These are phyloP conservation scores for Bryum argenteum DNA, from an alignment of 225 moss, liverwort and hornwort genomes.

Conservation along the genomic window DNA sequence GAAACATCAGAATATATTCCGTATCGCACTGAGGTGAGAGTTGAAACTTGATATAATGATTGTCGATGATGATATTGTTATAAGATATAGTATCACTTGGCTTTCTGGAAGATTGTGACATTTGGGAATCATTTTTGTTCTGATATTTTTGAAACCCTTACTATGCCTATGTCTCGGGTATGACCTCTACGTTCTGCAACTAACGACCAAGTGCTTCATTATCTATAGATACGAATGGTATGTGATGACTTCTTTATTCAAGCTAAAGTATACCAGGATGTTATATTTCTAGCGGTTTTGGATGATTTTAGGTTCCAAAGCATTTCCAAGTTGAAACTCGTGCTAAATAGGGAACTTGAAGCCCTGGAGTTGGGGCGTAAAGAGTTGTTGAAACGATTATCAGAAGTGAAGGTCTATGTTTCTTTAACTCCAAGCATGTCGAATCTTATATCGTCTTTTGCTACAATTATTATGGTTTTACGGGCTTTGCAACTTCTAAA, in stretches of 20 bases:
- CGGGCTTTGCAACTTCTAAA: conserved; percentile 3
- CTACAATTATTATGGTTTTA: not conserved
- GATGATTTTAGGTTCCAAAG: conserved; percentile 68
- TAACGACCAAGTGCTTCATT: not conserved
- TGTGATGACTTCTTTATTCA: conserved; percentile 7
- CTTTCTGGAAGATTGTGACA: conserved; percentile 13
- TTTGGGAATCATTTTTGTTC: not conserved
- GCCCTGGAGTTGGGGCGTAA: conserved; percentile 65
- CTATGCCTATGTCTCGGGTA: not conserved
- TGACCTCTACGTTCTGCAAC: conserved; percentile 16
- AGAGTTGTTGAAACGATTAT: conserved; percentile 59
- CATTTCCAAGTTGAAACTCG: conserved; percentile 76
- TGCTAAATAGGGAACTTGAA: conserved; percentile 74
- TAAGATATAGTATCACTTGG: not conserved
- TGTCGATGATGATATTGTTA: conserved; percentile 16
- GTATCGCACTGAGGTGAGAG: conserved; percentile 80
- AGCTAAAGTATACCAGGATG: conserved; percentile 5
- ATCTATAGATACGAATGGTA: not conserved
- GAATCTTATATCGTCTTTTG: not conserved
- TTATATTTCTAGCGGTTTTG: conserved; percentile 12
- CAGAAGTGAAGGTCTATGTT: no score
- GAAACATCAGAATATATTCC: conserved; percentile 88
- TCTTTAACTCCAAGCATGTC: not conserved
- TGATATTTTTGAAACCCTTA: not conserved
- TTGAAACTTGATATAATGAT: conserved; percentile 5